A percentile compares a stretch with the other conserved stretches of the same genome.
These are phyloP conservation scores for Myochromella boudieri DNA, from an alignment of 768 basidiomycete species.

Conservation along the genomic window DNA sequence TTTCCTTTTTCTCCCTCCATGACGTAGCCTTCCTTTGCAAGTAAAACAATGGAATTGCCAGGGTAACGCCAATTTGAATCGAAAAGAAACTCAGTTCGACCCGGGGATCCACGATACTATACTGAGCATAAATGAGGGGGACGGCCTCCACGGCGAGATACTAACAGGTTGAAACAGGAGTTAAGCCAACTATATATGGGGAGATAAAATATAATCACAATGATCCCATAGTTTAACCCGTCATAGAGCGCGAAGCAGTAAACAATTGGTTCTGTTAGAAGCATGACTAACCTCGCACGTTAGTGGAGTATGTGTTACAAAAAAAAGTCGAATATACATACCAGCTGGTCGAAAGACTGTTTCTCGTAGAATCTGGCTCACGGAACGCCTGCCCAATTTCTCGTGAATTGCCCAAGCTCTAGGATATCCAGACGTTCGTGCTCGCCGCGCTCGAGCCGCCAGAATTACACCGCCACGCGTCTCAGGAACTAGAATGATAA, in stretches of 20 bases:
- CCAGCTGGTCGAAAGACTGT: conserved; percentile 20
- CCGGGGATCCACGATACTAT: conserved; percentile 14
- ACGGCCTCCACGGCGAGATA: conserved; percentile 22
- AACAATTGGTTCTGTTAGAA: conserved; percentile 23
- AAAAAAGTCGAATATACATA: conserved; percentile 1
- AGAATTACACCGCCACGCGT: conserved; percentile 22
- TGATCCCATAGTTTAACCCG: conserved; percentile 22
- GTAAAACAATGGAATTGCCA: conserved; percentile 20
- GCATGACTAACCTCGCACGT: conserved; percentile 14
- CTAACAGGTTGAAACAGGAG: conserved; percentile 5
- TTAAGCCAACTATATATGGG: neutral
- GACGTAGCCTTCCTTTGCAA: conserved; percentile 16
- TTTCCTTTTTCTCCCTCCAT: conserved; percentile 19
- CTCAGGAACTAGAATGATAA: conserved; percentile 19
- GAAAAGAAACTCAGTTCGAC: conserved; percentile 18
- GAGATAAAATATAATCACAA: conserved; percentile 5
- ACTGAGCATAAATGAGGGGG: conserved; percentile 20
- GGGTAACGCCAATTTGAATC: conserved; percentile 16
- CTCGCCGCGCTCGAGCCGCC: conserved; percentile 16
- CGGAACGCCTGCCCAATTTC: conserved; percentile 13
- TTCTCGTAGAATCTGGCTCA: conserved; percentile 17
- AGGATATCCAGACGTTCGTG: conserved; percentile 11
- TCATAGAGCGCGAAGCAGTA: conserved; percentile 24
- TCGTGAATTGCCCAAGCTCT: conserved; percentile 21
- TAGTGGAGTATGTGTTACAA: neutral